These are phyloP conservation scores for Boletus semigastroideus DNA, from an alignment of 1,284 basidiomycete genomes.

Conservation along the genomic window DNA sequence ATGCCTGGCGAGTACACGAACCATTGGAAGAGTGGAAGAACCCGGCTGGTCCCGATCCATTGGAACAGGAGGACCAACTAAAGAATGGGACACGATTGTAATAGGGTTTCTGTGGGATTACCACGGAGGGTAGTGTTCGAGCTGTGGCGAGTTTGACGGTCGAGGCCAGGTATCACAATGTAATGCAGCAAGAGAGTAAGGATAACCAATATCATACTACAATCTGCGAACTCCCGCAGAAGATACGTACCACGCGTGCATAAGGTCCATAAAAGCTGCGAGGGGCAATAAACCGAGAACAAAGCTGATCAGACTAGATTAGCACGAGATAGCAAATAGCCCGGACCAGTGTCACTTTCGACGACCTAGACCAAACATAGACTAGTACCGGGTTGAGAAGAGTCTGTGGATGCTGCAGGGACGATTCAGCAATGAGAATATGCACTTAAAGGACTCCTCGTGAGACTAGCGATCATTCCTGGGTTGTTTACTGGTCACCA, in stretches of 20 bases:
- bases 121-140: constrained; percentile 7
- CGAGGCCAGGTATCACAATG: too few relatives aligned
- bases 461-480: too few relatives aligned
- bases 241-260: too few relatives aligned
- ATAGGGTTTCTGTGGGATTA: constrained; percentile 8
- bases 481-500: too few relatives aligned
- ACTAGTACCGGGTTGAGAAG: constrained; percentile 12
- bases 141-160: constrained; percentile 1
- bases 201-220: too few relatives aligned
- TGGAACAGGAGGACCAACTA: constrained; percentile 17
- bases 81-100: constrained; percentile 17
- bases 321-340: background rate
- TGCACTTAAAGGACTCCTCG: constrained; percentile 7
- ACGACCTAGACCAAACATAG: constrained; percentile 13
- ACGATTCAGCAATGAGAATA: constrained; percentile 1
- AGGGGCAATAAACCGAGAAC: too few relatives aligned
- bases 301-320: too few relatives aligned
- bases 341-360: constrained; percentile 1
- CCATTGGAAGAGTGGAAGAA: constrained; percentile 23
- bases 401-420: constrained; percentile 6
- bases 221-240: too few relatives aligned
- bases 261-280: too few relatives aligned
- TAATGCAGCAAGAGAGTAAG: too few relatives aligned
- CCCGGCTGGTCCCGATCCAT: constrained; percentile 19
- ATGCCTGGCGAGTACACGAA: constrained; percentile 18